Base-by-base conservation (phyloP, 306 rosid species). In the Alnus rubra region DNA sequence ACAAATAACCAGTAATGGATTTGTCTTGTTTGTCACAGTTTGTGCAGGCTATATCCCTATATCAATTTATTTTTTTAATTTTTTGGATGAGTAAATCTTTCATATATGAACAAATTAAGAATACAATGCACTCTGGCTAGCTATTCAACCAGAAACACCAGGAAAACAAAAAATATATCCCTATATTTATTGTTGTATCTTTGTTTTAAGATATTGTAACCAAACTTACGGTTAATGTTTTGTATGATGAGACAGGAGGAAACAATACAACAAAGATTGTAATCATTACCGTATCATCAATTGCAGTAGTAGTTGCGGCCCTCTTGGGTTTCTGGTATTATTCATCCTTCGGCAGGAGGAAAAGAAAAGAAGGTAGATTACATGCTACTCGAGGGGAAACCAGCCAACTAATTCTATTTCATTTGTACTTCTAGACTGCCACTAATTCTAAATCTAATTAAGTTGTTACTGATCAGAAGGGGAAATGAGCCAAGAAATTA, bases 271-370 rank as follows among this genome's bases (percentile, higher is more conserved):
- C 65, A 75, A n/a, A 10, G 45, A 80, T 74, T 10, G 54, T 70
- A 69, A 18, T 56, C 69, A 47, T 75, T 65, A 68, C 71, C 47
- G 0, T 80, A 80, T 75, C 64, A 13, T 74, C 80, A 62, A 1
- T 31, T 13, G 68, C 68, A 31, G 79, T 58, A 31, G 79, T 58
- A 48, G 59, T 75, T 18, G 79, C 54, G 54, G 19, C 73, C 52
- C 53, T 75, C 31, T 59, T 73, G 13, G 56, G 72, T 69, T 65
- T 80, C 8, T 75, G 54, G 54, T 80, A 44, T 35, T 68, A 55
- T 31, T 30, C 48, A 35, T 52, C 9, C 63, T 55, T 45, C 14
- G 28, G 58, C 13, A 48, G 33, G 55, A 80, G 74, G 69, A 67
- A 76, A 13, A 11, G 56, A 68, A 39, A 68, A 47, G 28, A 11